Conservation (phyloP, 1,139 yeast genomes). For the Fermentozyma sake region DNA sequence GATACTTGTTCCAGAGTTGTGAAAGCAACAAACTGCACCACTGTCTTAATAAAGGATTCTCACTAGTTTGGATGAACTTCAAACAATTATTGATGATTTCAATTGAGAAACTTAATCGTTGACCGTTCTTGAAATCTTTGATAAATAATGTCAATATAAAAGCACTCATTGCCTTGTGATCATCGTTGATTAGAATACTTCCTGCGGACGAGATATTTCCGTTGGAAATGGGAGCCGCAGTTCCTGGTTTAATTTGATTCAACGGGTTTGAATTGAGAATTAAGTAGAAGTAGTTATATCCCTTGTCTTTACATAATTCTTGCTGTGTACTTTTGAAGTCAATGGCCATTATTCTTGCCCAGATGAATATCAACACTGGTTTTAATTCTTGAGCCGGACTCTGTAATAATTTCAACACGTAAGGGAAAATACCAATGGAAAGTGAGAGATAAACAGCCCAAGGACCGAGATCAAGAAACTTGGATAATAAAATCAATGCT, state of each 20-base stretch:
- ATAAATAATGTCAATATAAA: slow-evolving; percentile 82
- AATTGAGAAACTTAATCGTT: slow-evolving; percentile 69
- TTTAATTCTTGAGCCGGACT: slow-evolving; percentile 94
- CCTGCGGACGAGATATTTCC: slow-evolving; percentile 17
- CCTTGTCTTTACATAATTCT: slow-evolving; percentile 87
- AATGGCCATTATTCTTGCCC: slow-evolving; percentile 98
- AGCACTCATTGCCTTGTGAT: slow-evolving; percentile 94
- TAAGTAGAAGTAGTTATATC: slow-evolving; percentile 80
- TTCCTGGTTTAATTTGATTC: slow-evolving; percentile 18
- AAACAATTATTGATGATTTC: slow-evolving; percentile 70
- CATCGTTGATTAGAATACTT: slow-evolving; percentile 50
- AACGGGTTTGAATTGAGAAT: slow-evolving; percentile 47
- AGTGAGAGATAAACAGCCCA: slow-evolving; percentile 95
- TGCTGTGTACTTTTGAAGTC: slow-evolving; percentile 88
- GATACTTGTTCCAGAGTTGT: slow-evolving; percentile 68
- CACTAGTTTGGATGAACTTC: slow-evolving; percentile 63
- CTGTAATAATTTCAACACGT: slow-evolving; percentile 82
- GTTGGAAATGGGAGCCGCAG: slow-evolving; percentile 25
- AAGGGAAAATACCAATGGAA: slow-evolving; percentile 94
- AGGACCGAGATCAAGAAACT: slow-evolving; percentile 90
- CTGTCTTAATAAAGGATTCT: slow-evolving; percentile 81
- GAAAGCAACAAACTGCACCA: slow-evolving; percentile 85
- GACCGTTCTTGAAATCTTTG: slow-evolving; percentile 75
- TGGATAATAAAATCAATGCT: slow-evolving; percentile 78
- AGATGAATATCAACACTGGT: slow-evolving; percentile 89